Conservation (phyloP, 805 yeast genomes). For the Hanseniaspora mollemarum region DNA sequence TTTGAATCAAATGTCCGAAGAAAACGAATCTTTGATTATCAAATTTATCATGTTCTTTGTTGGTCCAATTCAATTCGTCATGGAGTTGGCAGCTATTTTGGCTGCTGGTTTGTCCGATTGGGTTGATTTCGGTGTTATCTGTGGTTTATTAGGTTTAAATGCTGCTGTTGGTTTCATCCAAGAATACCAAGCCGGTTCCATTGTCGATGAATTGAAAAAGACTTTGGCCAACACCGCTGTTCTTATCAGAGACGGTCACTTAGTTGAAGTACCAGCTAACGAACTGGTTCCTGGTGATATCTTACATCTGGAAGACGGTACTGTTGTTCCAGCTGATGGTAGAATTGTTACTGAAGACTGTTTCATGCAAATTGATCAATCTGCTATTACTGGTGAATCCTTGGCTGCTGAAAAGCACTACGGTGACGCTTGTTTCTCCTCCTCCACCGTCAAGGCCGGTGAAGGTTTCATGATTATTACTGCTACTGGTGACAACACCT, state of each 20-base stretch:
- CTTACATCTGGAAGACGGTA: constrained; percentile 84
- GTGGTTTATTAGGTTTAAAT: constrained; percentile 73
- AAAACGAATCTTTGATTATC: constrained; percentile 62
- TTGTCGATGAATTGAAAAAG: constrained; percentile 92
- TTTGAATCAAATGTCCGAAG: constrained; percentile 83
- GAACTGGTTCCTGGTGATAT: constrained; percentile 95
- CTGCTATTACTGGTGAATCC: constrained; percentile 96
- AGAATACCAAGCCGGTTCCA: constrained; percentile 96
- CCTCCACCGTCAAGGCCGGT: constrained; percentile 92
- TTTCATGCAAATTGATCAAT: constrained; percentile 86
- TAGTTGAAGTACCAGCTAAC: constrained; percentile 63
- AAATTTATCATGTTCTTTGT: constrained; percentile 80
- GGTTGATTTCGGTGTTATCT: constrained; percentile 97
- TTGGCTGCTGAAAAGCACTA: constrained; percentile 83
- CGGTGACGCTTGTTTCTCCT: constrained; percentile 82
- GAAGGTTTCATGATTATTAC: constrained; percentile 88
- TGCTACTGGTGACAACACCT: constrained; percentile 90
- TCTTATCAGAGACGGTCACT: constrained; percentile 71
- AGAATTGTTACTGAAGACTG: constrained; percentile 75
- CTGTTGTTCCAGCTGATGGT: constrained; percentile 88
- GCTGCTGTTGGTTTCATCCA: constrained; percentile 93
- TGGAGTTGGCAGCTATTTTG: constrained; percentile 91
- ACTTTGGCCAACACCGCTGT: constrained; percentile 83
- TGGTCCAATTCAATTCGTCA: constrained; percentile 93
- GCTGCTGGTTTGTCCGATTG: constrained; percentile 96